These are phyloP conservation scores for Hawksworthiomyces lignivorus DNA, from an alignment of 2,329 filamentous ascomycete species.

Conservation along the genomic window DNA sequence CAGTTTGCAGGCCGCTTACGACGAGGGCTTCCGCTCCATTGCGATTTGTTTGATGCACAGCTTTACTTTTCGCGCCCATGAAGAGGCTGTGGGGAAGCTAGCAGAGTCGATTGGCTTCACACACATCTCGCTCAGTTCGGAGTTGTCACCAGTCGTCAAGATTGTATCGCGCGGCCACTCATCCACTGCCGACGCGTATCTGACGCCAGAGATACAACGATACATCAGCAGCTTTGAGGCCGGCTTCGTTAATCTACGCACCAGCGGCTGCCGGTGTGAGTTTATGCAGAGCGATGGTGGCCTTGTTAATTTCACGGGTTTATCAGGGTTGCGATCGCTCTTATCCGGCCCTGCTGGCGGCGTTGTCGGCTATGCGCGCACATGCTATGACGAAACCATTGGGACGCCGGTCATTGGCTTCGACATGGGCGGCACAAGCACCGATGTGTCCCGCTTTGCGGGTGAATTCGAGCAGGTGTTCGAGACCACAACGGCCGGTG, in stretches of 20 bases:
- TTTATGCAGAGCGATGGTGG: constrained; percentile 56
- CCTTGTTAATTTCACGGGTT: constrained; percentile 12
- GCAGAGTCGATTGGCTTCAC: constrained; percentile 23
- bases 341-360: constrained; percentile 63
- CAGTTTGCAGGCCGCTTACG: constrained; percentile 58
- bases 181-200: constrained; percentile 65
- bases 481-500: constrained; percentile 55
- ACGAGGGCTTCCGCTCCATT: constrained; percentile 26
- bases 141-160: constrained; percentile 41
- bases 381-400: constrained; percentile 59
- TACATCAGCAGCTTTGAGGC: constrained; percentile 61
- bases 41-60: constrained; percentile 28
- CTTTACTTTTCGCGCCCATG: constrained; percentile 77
- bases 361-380: constrained; percentile 66
- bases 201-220: constrained; percentile 62
- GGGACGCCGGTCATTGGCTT: constrained; percentile 64
- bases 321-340: constrained; percentile 42
- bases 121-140: too few species aligned
- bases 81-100: constrained; percentile 65
- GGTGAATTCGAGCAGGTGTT: too few species aligned
- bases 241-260: constrained; percentile 37
- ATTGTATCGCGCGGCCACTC: constrained; percentile 61
- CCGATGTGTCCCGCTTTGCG: constrained; percentile 2
- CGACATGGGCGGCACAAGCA: constrained; percentile 45
- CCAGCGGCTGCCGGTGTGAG: constrained; percentile 50